Percentiles rank a stretch among this genome's conserved stretches.
These are phyloP conservation scores for Cetraspora pellucida DNA, from an alignment of 192 early-diverging fungal genomes.

Conservation along the genomic window DNA sequence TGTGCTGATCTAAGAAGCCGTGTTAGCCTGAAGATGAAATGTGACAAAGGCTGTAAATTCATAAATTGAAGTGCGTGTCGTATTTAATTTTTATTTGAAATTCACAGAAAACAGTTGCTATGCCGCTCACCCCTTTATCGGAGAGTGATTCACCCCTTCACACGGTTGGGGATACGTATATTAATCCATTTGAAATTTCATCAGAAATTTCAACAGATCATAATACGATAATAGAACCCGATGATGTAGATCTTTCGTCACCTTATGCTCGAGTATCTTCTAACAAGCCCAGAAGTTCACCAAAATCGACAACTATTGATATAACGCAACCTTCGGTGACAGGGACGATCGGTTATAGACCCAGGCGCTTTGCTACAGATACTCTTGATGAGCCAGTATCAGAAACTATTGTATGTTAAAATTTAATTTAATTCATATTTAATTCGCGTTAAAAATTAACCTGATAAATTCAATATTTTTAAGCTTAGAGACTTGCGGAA, in stretches of 20 bases:
- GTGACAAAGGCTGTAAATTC: no score
- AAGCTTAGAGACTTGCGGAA: conserved; percentile 74
- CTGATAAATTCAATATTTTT: neutral
- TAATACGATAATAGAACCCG: conserved; percentile 14
- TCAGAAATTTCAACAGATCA: neutral
- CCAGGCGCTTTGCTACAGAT: conserved; percentile 42
- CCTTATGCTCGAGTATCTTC: neutral
- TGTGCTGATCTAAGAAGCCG: no score
- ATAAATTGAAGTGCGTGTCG: no score
- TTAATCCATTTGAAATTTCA: conserved; percentile 30
- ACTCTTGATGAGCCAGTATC: conserved; percentile 96
- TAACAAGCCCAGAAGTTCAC: neutral
- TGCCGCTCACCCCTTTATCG: conserved; percentile 9
- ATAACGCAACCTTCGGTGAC: neutral
- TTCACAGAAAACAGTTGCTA: neutral
- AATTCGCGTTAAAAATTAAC: conserved; percentile 18
- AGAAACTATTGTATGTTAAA: conserved; percentile 76
- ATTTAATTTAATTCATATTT: neutral
- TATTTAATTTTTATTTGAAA: no score
- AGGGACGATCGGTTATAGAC: conserved; percentile 4
- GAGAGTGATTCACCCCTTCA: conserved; percentile 18
- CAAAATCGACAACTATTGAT: neutral
- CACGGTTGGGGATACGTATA: conserved; percentile 10
- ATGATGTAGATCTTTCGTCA: conserved; percentile 15
- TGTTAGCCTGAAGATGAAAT: no score